Evolutionary conservation across 2,329 filamentous ascomycete species (phyloP).

Genomic region (Trichoderma atrobrunneum): DNA sequence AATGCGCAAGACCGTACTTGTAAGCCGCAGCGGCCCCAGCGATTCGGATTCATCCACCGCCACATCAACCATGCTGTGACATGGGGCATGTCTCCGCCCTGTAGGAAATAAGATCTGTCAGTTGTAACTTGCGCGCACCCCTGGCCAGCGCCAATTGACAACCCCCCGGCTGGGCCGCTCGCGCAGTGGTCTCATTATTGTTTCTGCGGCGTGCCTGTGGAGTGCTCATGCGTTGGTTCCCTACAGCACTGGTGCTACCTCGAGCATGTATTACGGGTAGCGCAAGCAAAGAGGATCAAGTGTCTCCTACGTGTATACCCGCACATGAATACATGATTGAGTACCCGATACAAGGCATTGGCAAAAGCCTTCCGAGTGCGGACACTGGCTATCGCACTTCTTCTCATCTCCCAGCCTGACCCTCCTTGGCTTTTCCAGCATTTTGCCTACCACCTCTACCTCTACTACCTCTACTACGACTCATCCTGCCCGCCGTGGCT

Average conservation of each 20-base stretch:
- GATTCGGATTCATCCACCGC: constrained; percentile 30
- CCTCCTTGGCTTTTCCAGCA: background rate
- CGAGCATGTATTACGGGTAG: background rate
- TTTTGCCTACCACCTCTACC: background rate
- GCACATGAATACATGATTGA: background rate
- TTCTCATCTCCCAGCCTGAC: background rate
- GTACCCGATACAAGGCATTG: background rate
- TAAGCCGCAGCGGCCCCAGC: constrained; percentile 26
- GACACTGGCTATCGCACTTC: background rate
- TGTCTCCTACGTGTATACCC: background rate
- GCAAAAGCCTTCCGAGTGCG: background rate
- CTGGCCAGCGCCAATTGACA: constrained; percentile 17
- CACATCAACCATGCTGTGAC: constrained; percentile 17
- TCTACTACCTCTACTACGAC: background rate
- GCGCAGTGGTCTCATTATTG: constrained; percentile 19
- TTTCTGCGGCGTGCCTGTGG: constrained; percentile 12
- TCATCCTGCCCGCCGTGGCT: background rate
- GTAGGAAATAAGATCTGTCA: constrained; percentile 30
- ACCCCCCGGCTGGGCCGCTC: constrained; percentile 18
- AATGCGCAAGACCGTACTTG: background rate
- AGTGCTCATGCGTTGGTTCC: background rate
- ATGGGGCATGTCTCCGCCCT: constrained; percentile 23
- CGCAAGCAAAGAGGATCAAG: background rate
- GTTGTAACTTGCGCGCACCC: constrained; percentile 22
- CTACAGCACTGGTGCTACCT: background rate